Evolutionary conservation across 2,329 filamentous ascomycete genomes (phyloP), one percentile per base, ranked within the genome.

Genomic region (Chaetomiaceae sp.): DNA sequence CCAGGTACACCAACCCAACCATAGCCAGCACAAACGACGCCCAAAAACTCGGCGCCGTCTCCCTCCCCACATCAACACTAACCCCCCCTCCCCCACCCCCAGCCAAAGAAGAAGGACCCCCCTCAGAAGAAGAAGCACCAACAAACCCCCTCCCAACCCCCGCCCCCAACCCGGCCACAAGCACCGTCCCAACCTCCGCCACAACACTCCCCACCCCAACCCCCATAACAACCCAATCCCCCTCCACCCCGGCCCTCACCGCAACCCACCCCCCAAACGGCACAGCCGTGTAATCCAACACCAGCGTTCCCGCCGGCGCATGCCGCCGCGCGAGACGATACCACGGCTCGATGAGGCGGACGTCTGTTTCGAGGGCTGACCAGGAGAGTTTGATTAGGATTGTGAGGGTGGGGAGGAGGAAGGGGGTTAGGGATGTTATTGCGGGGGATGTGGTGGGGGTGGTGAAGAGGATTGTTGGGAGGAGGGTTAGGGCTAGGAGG

Each of bases 331-430:
- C 84, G 2, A 89, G 76, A 53, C 87, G 79, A 63, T 84, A 87
- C 62, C 86, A 89, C 2, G 86, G 86, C 65, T 89, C 84, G 66
- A 88, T 80, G 75, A 88, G 83, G 37, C 85, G 82, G 41, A 88
- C 75, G 21, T 82, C 78, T 50, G 79, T 83, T 61, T 89, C 86
- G 54, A 89, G 72, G 3, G 80, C 78, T 54, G 77, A 77, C 85
- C 85, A 89, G 40, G 76, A 70, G 19, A 88, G 73, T 65, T 87
- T 87, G 60, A 89, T 76, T 50, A 74, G 66, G 17, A 87, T 83
- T 1, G 85, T 82, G 6, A 87, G 62, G 3, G 76, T 74, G 0
- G 86, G 89, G 27, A 87, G 68, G 7, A 83, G 68, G 76, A 82
- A 87, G 0, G 85, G 81, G 2, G 81, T 74, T 55, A 77, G 78